phyloP scores from a whole-genome alignment of 2,329 filamentous ascomycete species.

The Periconia digitata region DNA sequence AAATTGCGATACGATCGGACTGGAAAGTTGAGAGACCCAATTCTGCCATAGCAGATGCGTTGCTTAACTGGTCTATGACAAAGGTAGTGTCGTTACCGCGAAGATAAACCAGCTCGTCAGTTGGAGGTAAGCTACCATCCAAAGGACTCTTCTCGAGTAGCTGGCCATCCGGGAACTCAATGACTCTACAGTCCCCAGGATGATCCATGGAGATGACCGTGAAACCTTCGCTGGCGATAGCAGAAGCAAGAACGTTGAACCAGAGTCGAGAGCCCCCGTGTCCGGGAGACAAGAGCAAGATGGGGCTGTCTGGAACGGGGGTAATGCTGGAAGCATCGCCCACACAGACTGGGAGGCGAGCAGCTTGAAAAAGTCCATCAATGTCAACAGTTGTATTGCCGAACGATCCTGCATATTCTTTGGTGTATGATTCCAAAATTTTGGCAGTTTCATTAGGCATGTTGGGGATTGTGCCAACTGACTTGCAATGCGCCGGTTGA shows the following conservation, averaged over 20 bases:
- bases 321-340: background rate
- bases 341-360: background rate
- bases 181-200: conserved; percentile 46
- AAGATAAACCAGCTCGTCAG: background rate
- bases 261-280: conserved; percentile 41
- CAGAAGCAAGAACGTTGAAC: conserved; percentile 44
- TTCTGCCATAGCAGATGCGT: conserved; percentile 19
- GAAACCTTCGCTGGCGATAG: conserved; percentile 49
- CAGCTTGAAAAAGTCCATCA: background rate
- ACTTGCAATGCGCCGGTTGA: background rate
- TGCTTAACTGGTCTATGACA: conserved; percentile 18
- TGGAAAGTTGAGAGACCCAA: conserved; percentile 15
- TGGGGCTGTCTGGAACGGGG: background rate
- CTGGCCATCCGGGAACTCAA: conserved; percentile 48
- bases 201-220: conserved; percentile 52
- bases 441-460: background rate
- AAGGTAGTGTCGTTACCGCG: conserved; percentile 9
- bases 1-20: conserved; percentile 20
- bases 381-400: background rate
- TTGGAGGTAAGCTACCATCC: background rate
- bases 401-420: background rate
- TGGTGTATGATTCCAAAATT: background rate
- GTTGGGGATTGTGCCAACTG: background rate
- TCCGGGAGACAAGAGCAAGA: background rate
- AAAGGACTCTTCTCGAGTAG: background rate